Evolutionary conservation across 2,329 filamentous ascomycete species (phyloP), one percentile per base, ranked within the genome.

Genomic region (Cryphonectria parasitica): DNA sequence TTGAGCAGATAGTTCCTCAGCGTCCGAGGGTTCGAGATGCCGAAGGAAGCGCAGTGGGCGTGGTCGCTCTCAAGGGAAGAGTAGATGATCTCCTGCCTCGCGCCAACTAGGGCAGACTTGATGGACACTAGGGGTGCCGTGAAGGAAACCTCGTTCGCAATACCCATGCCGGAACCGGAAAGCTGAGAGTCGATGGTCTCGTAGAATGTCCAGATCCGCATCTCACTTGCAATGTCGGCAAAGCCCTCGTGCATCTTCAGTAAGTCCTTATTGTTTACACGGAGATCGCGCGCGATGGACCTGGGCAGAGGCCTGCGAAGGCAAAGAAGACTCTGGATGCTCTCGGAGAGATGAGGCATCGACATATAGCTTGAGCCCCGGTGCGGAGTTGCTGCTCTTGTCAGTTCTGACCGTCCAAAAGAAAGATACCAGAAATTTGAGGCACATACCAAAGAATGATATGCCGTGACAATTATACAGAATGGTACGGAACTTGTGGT

Each of bases 301-400:
- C 77, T 76, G 0, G 88, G 87, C 7, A 90, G 79, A 0, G 86
- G 83, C 19, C 79, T 77, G 13, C 87, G 82, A 0, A 90, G 79
- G 58, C 84, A 83, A 7, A 90, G 81, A 6, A 90, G 75, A 3
- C 77, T 78, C 65, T 84, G 83, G 39, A 90, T 88, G 74, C 87
- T 88, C 22, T 82, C 76, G 15, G 84, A 83, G n/a, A 90, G 82
- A 60, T 85, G 84, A 0, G 82, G 82, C 80, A 88, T 88, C 1
- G 88, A 88, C 73, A 90, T 82, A 75, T 90, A 90, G 60, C 85
- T 90, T 0, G 88, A 90, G 2, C 89, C 89, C 25, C 87, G 87
- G 74, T 91, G 89, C 0, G 89, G 89, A 0, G 88, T 88, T 25
- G 83, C 86, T 88, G 68, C 1, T 64, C 10, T 45, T 22, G 64